Evolutionary conservation across 345 rosid species (phyloP).

Genomic region (Ceriops tagal): DNA sequence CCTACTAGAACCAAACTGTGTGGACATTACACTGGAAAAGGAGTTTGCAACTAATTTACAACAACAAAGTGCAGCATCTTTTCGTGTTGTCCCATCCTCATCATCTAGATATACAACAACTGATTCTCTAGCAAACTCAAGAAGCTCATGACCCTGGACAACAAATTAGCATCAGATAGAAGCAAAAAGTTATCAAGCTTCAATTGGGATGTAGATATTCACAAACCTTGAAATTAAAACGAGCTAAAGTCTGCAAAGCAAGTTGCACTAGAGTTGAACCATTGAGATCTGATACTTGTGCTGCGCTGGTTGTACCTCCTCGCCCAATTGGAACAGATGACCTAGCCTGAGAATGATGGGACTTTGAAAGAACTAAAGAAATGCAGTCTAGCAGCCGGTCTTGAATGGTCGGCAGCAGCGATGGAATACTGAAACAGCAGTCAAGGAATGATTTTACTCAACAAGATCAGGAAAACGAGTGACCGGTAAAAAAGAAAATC

Average conservation of each 20-base stretch:
- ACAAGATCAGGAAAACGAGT: background rate
- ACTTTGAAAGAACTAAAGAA: conserved; percentile 78
- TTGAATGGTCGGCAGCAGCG: conserved; percentile 78
- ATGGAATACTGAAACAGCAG: conserved; percentile 73
- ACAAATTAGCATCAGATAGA: conserved; percentile 23
- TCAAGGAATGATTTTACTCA: background rate
- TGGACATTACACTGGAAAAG: conserved; percentile 41
- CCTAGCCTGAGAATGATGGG: conserved; percentile 63
- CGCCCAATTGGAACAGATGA: conserved; percentile 54
- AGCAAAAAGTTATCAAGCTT: conserved; percentile 5
- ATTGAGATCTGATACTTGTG: conserved; percentile 63
- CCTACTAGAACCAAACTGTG: conserved; percentile 69
- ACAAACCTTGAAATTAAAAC: conserved; percentile 84
- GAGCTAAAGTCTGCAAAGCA: conserved; percentile 93
- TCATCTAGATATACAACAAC: conserved; percentile 88
- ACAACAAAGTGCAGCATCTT: conserved; percentile 94
- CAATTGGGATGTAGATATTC: conserved; percentile 1
- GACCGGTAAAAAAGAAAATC: background rate
- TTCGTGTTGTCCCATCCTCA: conserved; percentile 81
- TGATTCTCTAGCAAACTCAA: conserved; percentile 88
- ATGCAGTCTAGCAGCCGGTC: conserved; percentile 77
- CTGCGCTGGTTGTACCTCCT: conserved; percentile 42
- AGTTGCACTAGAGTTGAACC: conserved; percentile 81
- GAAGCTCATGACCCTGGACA: conserved; percentile 55
- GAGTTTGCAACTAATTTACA: conserved; percentile 85